These are phyloP conservation scores for Prunus persica DNA, from an alignment of 306 rosid genomes.

Conservation along the genomic window DNA sequence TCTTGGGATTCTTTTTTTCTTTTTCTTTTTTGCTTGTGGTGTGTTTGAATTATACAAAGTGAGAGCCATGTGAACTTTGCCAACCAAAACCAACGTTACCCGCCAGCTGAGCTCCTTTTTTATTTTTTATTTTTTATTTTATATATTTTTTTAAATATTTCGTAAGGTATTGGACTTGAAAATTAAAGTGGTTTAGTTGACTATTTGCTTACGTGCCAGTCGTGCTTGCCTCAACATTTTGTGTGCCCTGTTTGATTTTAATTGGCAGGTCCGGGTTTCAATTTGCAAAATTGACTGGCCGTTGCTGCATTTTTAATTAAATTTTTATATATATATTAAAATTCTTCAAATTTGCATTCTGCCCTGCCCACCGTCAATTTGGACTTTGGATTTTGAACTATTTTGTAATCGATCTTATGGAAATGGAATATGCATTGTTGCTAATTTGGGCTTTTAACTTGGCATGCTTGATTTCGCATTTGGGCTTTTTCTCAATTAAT, in stretches of 20 bases:
- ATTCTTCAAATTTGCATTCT: no score
- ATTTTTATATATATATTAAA: no score
- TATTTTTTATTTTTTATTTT: background rate
- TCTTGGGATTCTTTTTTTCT: slow-evolving; percentile 1
- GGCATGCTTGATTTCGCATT: no score
- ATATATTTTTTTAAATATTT: background rate
- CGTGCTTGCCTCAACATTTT: background rate
- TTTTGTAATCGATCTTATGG: no score
- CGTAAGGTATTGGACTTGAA: background rate
- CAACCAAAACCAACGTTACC: slow-evolving; percentile 53
- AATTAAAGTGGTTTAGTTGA: slow-evolving; percentile 13
- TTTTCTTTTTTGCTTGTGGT: background rate
- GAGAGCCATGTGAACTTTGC: slow-evolving; percentile 56
- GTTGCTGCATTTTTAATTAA: no score
- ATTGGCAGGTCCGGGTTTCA: no score
- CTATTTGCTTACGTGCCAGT: background rate
- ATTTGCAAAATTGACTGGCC: no score
- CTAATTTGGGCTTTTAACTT: no score
- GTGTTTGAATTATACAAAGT: slow-evolving; percentile 35
- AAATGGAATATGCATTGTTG: no score
- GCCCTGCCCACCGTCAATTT: no score
- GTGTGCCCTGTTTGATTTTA: background rate
- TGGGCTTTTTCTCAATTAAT: no score
- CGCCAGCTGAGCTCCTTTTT: slow-evolving; percentile 43
- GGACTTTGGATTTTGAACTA: no score